These are phyloP conservation scores for Epichloe sp. DNA, from an alignment of 2,329 filamentous ascomycete genomes.

Conservation along the genomic window DNA sequence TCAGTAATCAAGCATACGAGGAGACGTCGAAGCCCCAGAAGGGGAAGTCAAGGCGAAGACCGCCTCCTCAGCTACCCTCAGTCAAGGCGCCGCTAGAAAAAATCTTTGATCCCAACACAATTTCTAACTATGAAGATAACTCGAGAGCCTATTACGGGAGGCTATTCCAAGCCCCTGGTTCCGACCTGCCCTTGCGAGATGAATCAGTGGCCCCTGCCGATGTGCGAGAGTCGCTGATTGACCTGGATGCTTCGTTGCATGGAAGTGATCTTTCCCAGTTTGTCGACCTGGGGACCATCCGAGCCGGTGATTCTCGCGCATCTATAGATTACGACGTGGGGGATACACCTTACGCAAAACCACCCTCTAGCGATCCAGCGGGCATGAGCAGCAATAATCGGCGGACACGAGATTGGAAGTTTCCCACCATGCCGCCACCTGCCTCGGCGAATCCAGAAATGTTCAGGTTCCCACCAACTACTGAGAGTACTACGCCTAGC, in stretches of 20 bases:
- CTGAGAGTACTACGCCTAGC: constrained; percentile 15
- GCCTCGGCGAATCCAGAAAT: constrained; percentile 40
- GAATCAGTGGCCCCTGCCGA: constrained; percentile 35
- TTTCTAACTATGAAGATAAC: constrained; percentile 52
- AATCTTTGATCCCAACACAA: constrained; percentile 52
- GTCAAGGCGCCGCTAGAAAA: constrained; percentile 49
- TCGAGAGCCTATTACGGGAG: constrained; percentile 46
- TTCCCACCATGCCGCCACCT: constrained; percentile 37
- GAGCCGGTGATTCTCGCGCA: constrained; percentile 30
- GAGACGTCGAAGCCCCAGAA: constrained; percentile 41
- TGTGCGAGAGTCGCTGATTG: constrained; percentile 51
- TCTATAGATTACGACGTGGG: constrained; percentile 37
- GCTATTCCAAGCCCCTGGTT: constrained; percentile 26
- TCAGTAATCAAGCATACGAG: constrained; percentile 29
- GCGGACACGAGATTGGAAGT: constrained; percentile 44
- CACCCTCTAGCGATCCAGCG: constrained; percentile 44
- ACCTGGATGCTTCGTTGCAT: constrained; percentile 47
- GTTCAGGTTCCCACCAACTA: constrained; percentile 35
- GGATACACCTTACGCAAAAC: constrained; percentile 30
- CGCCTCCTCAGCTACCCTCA: constrained; percentile 43
- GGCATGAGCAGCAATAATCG: constrained; percentile 37
- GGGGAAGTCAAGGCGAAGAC: constrained; percentile 39
- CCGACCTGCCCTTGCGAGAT: constrained; percentile 47
- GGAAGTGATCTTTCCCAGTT: constrained; percentile 44
- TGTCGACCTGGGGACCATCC: constrained; percentile 48